A percentile compares a stretch with the other conserved stretches of the same genome.
Conservation (phyloP, 768 basidiomycete genomes). For the Tricholoma terreum region DNA sequence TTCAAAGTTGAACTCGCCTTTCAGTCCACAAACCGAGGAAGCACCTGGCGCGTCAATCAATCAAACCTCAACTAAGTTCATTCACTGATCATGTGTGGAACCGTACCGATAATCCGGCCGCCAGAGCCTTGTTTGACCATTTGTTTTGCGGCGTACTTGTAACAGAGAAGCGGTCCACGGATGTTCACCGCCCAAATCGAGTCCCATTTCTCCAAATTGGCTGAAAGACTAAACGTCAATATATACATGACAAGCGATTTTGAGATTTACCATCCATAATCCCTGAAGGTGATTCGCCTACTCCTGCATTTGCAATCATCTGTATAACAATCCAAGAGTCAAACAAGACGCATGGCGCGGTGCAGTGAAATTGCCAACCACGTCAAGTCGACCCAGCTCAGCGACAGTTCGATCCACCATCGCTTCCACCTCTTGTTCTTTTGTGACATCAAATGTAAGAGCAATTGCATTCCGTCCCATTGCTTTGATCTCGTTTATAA, state of each 20-base stretch:
- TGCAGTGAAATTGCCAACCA: slow-evolving; percentile 30
- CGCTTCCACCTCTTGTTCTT: neutral
- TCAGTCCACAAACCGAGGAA: slow-evolving; percentile 28
- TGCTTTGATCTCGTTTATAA: neutral
- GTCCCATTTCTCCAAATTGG: slow-evolving; percentile 37
- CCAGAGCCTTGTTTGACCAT: slow-evolving; percentile 55
- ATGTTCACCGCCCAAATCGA: slow-evolving; percentile 47
- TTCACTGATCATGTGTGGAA: neutral
- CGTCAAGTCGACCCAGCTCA: slow-evolving; percentile 24
- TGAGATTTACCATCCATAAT: neutral
- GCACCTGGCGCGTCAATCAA: slow-evolving; percentile 10
- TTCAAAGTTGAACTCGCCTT: slow-evolving; percentile 13
- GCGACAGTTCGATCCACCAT: neutral
- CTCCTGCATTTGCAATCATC: slow-evolving; percentile 35
- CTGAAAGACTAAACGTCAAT: slow-evolving; percentile 16
- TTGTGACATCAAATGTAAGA: neutral
- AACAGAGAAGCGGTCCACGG: slow-evolving; percentile 58
- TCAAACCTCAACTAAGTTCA: neutral
- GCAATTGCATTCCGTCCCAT: neutral
- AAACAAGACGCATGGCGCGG: neutral
- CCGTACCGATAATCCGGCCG: slow-evolving; percentile 50
- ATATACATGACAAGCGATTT: neutral
- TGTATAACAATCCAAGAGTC: slow-evolving; percentile 6
- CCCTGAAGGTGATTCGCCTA: slow-evolving; percentile 11
- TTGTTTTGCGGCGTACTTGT: slow-evolving; percentile 58